phyloP scores from a whole-genome alignment of 2,329 filamentous ascomycete genomes.

The Diaporthe longicolla region DNA sequence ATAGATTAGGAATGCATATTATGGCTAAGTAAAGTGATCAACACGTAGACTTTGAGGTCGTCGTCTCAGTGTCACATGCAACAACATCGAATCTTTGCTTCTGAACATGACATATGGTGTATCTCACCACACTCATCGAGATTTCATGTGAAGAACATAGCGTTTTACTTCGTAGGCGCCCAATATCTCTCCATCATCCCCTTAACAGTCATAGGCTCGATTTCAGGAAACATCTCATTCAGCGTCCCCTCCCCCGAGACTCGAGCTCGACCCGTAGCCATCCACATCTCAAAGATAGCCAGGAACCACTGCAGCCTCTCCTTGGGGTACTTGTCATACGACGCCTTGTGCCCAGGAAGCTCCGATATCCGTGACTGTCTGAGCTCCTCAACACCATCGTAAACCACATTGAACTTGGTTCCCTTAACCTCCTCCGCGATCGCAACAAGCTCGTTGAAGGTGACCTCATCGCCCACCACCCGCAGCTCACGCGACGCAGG shows the following conservation, averaged over 20 bases:
- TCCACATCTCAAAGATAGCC: constrained; percentile 24
- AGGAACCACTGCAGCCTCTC: constrained; percentile 25
- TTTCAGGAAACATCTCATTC: constrained; percentile 11
- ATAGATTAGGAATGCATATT: too few species aligned
- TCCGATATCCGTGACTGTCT: neutral
- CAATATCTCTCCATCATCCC: neutral
- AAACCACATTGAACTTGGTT: neutral
- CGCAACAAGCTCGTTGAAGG: constrained; percentile 60
- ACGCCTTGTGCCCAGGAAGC: neutral
- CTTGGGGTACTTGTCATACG: constrained; percentile 7
- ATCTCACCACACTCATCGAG: neutral
- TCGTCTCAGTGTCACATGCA: too few species aligned
- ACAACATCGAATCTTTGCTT: neutral
- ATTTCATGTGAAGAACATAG: neutral
- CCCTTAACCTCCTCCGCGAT: constrained; percentile 55
- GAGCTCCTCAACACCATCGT: neutral
- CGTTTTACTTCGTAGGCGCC: neutral
- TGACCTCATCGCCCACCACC: constrained; percentile 57
- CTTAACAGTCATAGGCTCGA: constrained; percentile 1
- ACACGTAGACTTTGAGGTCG: too few species aligned
- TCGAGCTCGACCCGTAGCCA: neutral
- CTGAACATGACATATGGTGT: neutral
- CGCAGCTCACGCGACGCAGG: constrained; percentile 50
- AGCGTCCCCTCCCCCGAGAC: constrained; percentile 4
- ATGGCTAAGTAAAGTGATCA: too few species aligned